These are phyloP conservation scores for Rhododendron kiyosumense DNA, from an alignment of 148 eudicot species.

Conservation along the genomic window DNA sequence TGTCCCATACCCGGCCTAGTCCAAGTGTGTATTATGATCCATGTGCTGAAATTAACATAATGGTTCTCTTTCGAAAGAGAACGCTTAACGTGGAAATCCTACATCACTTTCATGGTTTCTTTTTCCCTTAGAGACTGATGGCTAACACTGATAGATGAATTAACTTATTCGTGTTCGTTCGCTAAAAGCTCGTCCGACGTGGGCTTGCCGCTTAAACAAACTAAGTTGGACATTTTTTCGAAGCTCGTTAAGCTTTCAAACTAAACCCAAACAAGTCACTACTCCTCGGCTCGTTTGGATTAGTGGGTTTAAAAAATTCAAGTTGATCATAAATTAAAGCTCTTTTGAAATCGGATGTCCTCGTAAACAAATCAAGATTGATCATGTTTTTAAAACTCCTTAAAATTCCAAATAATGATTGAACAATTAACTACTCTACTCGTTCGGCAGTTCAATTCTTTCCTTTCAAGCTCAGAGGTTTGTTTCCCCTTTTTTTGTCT, in stretches of 20 bases:
- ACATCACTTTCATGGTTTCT: not conserved
- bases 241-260: too few species aligned
- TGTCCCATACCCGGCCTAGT: not conserved
- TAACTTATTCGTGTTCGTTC: not conserved
- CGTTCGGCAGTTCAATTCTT: too few species aligned
- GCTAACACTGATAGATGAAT: not conserved
- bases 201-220: not conserved
- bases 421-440: not conserved
- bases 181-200: not conserved
- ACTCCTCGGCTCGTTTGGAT: not conserved
- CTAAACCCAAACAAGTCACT: too few species aligned
- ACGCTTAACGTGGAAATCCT: not conserved
- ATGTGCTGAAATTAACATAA: not conserved
- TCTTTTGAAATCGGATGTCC: too few species aligned
- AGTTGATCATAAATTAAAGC: not conserved
- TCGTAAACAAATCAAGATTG: too few species aligned
- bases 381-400: too few species aligned
- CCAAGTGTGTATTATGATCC: not conserved
- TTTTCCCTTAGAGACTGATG: not conserved
- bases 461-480: not conserved
- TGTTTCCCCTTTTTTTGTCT: not conserved
- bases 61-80: not conserved
- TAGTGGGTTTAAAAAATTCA: not conserved
- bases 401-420: not conserved
- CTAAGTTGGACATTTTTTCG: too few species aligned